phyloP scores from a whole-genome alignment of 805 yeast genomes.

The Monosporozyma yasuniensis region DNA sequence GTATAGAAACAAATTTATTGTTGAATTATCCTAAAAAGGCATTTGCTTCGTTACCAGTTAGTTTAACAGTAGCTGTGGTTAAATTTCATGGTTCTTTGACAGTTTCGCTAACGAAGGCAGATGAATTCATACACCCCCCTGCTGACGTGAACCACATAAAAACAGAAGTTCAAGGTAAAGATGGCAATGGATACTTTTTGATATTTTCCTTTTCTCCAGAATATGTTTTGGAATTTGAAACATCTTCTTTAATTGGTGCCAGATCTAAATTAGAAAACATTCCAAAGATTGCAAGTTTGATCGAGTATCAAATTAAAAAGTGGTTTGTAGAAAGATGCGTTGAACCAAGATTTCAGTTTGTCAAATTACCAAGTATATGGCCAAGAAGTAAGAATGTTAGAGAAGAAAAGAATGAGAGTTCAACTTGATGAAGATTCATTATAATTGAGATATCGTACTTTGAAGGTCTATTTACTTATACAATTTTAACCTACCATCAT shows the following conservation, averaged over 20 bases:
- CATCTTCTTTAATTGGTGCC: constrained; percentile 86
- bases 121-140: constrained; percentile 20
- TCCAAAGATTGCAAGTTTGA: constrained; percentile 79
- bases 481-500: constrained; percentile 12
- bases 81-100: constrained; percentile 86
- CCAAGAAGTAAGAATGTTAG: constrained; percentile 55
- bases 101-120: constrained; percentile 48
- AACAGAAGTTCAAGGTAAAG: constrained; percentile 6
- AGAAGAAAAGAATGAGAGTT: constrained; percentile 24
- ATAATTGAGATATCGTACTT: background rate
- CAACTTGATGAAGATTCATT: background rate
- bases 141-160: constrained; percentile 4
- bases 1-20: constrained; percentile 69
- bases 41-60: constrained; percentile 81
- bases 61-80: constrained; percentile 76
- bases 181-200: constrained; percentile 51
- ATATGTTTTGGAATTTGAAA: constrained; percentile 77
- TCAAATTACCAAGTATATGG: constrained; percentile 82
- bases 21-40: constrained; percentile 76
- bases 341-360: constrained; percentile 84
- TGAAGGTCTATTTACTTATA: background rate
- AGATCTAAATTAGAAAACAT: constrained; percentile 86
- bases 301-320: constrained; percentile 70
- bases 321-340: constrained; percentile 93
- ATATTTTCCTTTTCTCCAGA: constrained; percentile 90